These are phyloP conservation scores for Hymenoscyphus repandus DNA, from an alignment of 2,329 filamentous ascomycete genomes.

Conservation along the genomic window DNA sequence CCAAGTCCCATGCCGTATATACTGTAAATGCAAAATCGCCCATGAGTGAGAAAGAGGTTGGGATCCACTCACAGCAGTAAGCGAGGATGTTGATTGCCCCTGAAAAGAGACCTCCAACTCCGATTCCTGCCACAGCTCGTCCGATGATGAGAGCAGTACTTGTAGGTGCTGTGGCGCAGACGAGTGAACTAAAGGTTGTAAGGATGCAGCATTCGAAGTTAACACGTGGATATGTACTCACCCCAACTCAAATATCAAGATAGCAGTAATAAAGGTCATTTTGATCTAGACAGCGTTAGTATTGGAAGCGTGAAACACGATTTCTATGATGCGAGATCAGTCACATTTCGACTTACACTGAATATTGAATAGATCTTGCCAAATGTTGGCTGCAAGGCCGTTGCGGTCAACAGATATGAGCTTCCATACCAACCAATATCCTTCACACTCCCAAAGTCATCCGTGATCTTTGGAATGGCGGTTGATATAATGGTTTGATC, in stretches of 20 bases:
- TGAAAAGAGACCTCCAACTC: slow-evolving; percentile 29
- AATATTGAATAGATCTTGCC: slow-evolving; percentile 30
- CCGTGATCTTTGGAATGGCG: slow-evolving; percentile 30
- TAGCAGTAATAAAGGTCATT: slow-evolving; percentile 25
- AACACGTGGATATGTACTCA: slow-evolving; percentile 12
- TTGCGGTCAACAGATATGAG: slow-evolving; percentile 32
- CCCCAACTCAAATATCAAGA: slow-evolving; percentile 32
- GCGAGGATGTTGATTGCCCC: slow-evolving; percentile 30
- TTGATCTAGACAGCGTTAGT: slow-evolving; percentile 19
- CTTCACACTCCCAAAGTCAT: slow-evolving; percentile 17
- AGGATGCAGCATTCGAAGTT: slow-evolving; percentile 7
- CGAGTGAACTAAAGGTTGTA: slow-evolving; percentile 25
- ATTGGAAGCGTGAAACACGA: too few relatives aligned
- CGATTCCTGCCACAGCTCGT: slow-evolving; percentile 31
- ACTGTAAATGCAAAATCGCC: not conserved
- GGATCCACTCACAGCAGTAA: slow-evolving; percentile 19
- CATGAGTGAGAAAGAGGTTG: not conserved
- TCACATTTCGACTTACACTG: slow-evolving; percentile 15
- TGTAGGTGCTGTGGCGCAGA: slow-evolving; percentile 32
- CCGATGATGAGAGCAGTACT: slow-evolving; percentile 32
- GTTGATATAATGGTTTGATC: slow-evolving; percentile 34
- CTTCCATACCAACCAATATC: slow-evolving; percentile 32
- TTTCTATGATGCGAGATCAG: not conserved
- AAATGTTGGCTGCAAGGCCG: slow-evolving; percentile 27
- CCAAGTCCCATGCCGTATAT: too few relatives aligned